Percentiles rank a stretch among this genome's conserved stretches.
These are phyloP conservation scores for Leucocoprinus gongylophorus DNA, from an alignment of 1,284 basidiomycete species.

Conservation along the genomic window DNA sequence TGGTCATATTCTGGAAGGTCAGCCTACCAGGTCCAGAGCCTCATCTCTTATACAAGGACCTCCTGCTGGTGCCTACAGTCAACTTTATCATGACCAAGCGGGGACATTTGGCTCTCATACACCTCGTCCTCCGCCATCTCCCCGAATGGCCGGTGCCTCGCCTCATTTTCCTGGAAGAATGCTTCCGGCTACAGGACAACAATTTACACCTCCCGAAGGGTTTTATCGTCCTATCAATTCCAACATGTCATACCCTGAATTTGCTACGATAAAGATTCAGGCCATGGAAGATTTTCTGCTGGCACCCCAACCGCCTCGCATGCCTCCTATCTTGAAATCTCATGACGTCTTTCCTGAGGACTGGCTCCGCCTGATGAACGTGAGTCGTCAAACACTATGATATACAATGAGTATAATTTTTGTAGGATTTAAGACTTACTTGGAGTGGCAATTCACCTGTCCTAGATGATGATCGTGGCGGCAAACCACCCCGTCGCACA, in stretches of 20 bases:
- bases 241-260: slow-evolving; percentile 59
- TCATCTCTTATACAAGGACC: slow-evolving; percentile 29
- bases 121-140: slow-evolving; percentile 19
- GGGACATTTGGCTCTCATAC: slow-evolving; percentile 15
- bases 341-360: slow-evolving; percentile 73
- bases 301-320: slow-evolving; percentile 44
- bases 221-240: slow-evolving; percentile 65
- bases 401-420: slow-evolving; percentile 8
- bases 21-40: slow-evolving; percentile 31
- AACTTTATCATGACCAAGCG: slow-evolving; percentile 10
- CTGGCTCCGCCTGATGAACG: slow-evolving; percentile 71
- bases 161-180: slow-evolving; percentile 20
- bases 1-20: slow-evolving; percentile 50
- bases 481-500: slow-evolving; percentile 48
- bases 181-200: slow-evolving; percentile 33
- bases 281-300: slow-evolving; percentile 68
- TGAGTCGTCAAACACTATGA: slow-evolving; percentile 25
- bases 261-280: slow-evolving; percentile 60
- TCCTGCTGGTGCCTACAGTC: slow-evolving; percentile 12
- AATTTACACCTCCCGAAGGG: slow-evolving; percentile 57
- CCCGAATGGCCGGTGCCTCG: slow-evolving; percentile 17
- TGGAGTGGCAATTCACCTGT: slow-evolving; percentile 70
- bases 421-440: slow-evolving; percentile 59
- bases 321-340: slow-evolving; percentile 64
- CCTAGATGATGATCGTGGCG: slow-evolving; percentile 37